Evolutionary conservation across 805 yeast genomes (phyloP), one percentile per base, ranked within the genome.

Genomic region (Wickerhamomyces hampshirensis): DNA sequence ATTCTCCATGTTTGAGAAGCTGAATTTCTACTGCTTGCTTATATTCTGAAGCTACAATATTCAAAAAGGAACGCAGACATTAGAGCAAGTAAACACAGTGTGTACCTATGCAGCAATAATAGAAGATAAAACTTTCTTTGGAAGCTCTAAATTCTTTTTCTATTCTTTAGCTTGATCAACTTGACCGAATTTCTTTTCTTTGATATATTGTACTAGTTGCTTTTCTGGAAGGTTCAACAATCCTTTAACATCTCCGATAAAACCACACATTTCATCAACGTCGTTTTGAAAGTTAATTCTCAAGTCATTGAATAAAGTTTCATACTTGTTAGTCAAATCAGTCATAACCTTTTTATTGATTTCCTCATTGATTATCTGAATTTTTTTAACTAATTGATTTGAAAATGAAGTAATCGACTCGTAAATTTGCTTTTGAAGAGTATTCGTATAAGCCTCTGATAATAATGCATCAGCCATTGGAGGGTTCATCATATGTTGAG

Each of bases 321-420:
- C 60, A 38, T 65, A 65, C 37, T 63, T 63, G 8, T 40, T 43
- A 0, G 68, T 55, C 32, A 65, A 37, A 26, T 64, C 66, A 14
- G 37, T 42, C 39, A 59, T 46, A 4, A 65, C 50, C 34, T 55
- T 62, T 28, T 54, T 50, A 36, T 62, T 65, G 38, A 65, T 43
- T 38, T 63, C 68, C 5, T 55, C 49, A 35, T 64, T 65, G 31
- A 65, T 59, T 5, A 65, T 47, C 4, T 51, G 47, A 27, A 65
- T 56, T 42, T 64, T 65, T 14, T 48, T 46, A 0, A 53, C 48
- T 31, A 65, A 41, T 26, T 60, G 63, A n/a, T 54, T 49, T 1
- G 68, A 57, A 41, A 65, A 65, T 4, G 40, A 35, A 4, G 48
- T 39, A 14, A 65, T 57, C 0, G 69, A 63, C 9, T 50, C 51